Percentiles rank a stretch among this genome's conserved stretches.
Evolutionary conservation across 1,284 basidiomycete species (phyloP).

Genomic region (Leccinum proximum): DNA sequence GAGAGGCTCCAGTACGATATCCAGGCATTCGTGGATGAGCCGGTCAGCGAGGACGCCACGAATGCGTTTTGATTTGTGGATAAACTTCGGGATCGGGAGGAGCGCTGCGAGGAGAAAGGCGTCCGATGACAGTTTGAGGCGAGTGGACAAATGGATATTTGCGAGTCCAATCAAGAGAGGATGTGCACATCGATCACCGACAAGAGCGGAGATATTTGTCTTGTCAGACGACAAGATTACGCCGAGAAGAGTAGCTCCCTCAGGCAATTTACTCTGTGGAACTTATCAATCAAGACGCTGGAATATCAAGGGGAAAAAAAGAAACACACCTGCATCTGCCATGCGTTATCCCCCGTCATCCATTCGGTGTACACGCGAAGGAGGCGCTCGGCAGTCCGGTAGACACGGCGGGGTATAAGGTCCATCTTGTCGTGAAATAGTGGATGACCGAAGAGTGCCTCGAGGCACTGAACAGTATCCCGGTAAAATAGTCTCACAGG

Average conservation of each 20-base stretch:
- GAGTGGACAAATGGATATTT: neutral
- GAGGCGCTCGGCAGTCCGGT: no score
- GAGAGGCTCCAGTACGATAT: neutral
- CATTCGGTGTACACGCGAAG: neutral
- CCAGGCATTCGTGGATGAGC: neutral
- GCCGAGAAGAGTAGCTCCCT: neutral
- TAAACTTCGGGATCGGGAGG: neutral
- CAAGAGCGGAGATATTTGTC: neutral
- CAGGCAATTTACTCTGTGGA: neutral
- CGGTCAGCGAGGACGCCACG: neutral
- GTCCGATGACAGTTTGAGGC: neutral
- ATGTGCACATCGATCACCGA: neutral
- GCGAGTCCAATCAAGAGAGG: neutral
- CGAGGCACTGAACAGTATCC: no score
- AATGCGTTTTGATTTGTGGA: neutral
- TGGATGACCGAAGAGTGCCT: no score
- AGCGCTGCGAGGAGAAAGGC: constrained; percentile 2
- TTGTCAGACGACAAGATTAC: neutral
- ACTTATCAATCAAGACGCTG: no score
- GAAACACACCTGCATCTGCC: neutral
- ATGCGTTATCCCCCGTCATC: neutral
- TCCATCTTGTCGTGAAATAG: no score
- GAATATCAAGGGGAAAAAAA: no score
- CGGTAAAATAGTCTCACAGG: no score
- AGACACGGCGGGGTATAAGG: no score